Conservation (phyloP, 2,329 filamentous ascomycete genomes). For the Colletotrichum neosansevieriae region DNA sequence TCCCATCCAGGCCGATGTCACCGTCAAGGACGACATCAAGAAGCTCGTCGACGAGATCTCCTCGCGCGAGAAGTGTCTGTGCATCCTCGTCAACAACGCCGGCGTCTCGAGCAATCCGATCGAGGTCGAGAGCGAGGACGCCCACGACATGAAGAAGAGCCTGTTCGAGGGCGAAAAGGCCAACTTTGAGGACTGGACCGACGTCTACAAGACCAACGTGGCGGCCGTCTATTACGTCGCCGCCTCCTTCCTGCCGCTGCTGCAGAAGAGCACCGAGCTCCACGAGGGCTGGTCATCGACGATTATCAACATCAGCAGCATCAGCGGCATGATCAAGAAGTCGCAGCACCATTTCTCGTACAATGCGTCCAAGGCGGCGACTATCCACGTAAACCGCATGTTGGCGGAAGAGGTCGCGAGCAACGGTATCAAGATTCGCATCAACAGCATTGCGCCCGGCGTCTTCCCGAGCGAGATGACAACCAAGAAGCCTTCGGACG, state of each 20-base stretch:
- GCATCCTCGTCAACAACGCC: constrained; percentile 77
- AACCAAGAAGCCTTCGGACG: constrained; percentile 57
- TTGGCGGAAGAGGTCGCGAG: constrained; percentile 71
- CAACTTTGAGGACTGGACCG: constrained; percentile 77
- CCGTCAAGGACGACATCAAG: constrained; percentile 69
- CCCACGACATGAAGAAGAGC: constrained; percentile 66
- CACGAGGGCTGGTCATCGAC: constrained; percentile 65
- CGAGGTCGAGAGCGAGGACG: constrained; percentile 66
- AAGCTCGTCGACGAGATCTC: constrained; percentile 69
- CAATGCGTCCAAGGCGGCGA: constrained; percentile 72
- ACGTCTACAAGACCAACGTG: constrained; percentile 81
- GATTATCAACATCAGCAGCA: constrained; percentile 76
- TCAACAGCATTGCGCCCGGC: constrained; percentile 80
- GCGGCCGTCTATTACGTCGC: constrained; percentile 76
- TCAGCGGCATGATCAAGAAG: constrained; percentile 73
- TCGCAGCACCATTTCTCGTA: constrained; percentile 76
- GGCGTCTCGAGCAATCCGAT: constrained; percentile 70
- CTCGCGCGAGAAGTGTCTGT: constrained; percentile 67
- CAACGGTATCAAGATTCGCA: constrained; percentile 72
- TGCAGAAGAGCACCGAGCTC: constrained; percentile 62
- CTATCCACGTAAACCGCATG: constrained; percentile 74
- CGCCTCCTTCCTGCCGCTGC: constrained; percentile 70
- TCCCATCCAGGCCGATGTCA: constrained; percentile 71
- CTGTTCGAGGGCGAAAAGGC: constrained; percentile 73
- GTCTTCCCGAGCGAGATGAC: constrained; percentile 81